Percentiles rank a stretch among this genome's conserved stretches.
Conservation (phyloP, 1,139 yeast species). For the Candida sanyaensis region DNA sequence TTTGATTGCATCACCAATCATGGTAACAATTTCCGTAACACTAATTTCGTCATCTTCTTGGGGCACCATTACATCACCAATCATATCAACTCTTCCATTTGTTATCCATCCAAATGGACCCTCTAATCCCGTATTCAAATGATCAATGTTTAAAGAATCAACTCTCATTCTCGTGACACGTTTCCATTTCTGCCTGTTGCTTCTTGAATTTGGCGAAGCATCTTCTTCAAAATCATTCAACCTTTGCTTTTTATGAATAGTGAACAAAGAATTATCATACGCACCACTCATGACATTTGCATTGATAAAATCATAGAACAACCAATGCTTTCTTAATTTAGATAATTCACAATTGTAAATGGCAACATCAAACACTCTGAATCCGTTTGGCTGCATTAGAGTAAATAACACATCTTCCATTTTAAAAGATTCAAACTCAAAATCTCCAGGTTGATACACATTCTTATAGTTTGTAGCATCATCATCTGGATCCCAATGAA, state of each 20-base stretch:
- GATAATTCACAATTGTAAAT: slow-evolving; percentile 83
- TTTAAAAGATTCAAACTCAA: slow-evolving; percentile 80
- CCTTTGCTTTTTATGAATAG: slow-evolving; percentile 78
- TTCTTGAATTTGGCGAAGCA: not conserved
- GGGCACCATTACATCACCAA: slow-evolving; percentile 87
- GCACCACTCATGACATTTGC: slow-evolving; percentile 89
- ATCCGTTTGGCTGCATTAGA: slow-evolving; percentile 74
- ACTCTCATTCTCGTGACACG: slow-evolving; percentile 78
- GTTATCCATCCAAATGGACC: slow-evolving; percentile 99
- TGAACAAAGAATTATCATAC: slow-evolving; percentile 89
- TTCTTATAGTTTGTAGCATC: slow-evolving; percentile 82
- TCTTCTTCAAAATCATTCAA: slow-evolving; percentile 37
- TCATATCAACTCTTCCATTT: slow-evolving; percentile 86
- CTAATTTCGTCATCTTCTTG: slow-evolving; percentile 52
- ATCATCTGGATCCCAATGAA: slow-evolving; percentile 78
- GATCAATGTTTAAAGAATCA: slow-evolving; percentile 84
- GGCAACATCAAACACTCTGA: slow-evolving; percentile 84
- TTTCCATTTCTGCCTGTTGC: slow-evolving; percentile 40
- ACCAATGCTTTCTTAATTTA: slow-evolving; percentile 85
- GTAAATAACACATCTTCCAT: slow-evolving; percentile 86
- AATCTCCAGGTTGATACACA: slow-evolving; percentile 80
- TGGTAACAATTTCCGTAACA: slow-evolving; percentile 39
- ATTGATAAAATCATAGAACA: slow-evolving; percentile 80
- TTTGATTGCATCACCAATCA: slow-evolving; percentile 41
- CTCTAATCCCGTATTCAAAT: slow-evolving; percentile 81